Base-by-base conservation (phyloP, 225 moss, liverwort and hornwort species). In the Ulota crispa region DNA sequence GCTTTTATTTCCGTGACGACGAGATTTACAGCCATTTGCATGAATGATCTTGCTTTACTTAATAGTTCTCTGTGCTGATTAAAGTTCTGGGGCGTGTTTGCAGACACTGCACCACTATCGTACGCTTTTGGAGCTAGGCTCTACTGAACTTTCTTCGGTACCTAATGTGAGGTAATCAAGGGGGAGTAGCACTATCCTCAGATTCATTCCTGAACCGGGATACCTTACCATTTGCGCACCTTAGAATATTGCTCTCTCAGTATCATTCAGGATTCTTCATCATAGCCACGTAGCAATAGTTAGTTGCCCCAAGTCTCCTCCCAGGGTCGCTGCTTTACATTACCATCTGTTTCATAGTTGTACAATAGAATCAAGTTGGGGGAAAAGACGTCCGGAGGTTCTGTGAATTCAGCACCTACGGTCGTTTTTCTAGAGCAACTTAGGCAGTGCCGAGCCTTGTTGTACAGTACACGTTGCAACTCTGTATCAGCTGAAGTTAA, bases 101-200 rank as follows among this genome's bases (percentile, higher is more conserved):
- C 88, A 91, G 88, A 86, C 85, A 24, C 83, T 89, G 28, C 78
- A 83, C 14, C 76, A 91, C 76, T 91, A 81, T 80, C 83, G 76
- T 68, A 81, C 85, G 27, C 72, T 91, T 31, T 55, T 87, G 71
- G 78, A 80, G 37, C 34, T 70, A 9, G 83, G 86, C 32, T 19
- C 85, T 76, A 61, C 84, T 66, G 80, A 78, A 73, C 75, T 85
- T 72, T n/a, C 34, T 61, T 75, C 87, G 28, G 27, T 81, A 41
- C 64, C 61, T 12, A 70, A 41, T 74, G 64, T 68, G 9, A 78
- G 45, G 60, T 70, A 68, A 61, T 47, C 16, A 73, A 59, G 5
- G 42, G 26, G 32, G 26, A 31, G 43, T 66, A 66, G 60, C 30
- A 50, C 9, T 19, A 41, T 10, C 34, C 42, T 78, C 5, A 14